These are phyloP conservation scores for Ophidiomyces ophidiicola DNA, from an alignment of 2,329 filamentous ascomycete genomes.

Conservation along the genomic window DNA sequence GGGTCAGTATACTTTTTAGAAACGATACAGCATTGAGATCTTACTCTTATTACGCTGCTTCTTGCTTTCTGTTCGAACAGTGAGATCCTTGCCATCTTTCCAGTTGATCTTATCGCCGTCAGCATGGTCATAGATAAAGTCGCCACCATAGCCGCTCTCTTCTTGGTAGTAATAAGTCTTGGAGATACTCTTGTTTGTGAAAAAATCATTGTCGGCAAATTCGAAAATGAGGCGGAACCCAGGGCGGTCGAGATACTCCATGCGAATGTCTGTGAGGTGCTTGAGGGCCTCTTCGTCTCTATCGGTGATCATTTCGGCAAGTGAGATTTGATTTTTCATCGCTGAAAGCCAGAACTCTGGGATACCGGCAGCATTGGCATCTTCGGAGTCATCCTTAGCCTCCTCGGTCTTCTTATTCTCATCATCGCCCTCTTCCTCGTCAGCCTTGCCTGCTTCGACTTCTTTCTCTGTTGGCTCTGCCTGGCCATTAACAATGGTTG, in stretches of 20 bases:
- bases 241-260: constrained; percentile 98
- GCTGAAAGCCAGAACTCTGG: constrained; percentile 99
- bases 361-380: constrained; percentile 57
- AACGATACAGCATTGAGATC: constrained; percentile 20
- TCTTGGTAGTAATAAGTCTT: constrained; percentile 99
- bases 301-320: constrained; percentile 97
- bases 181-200: constrained; percentile 91
- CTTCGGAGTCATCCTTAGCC: constrained; percentile 37
- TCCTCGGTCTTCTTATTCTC: constrained; percentile 47
- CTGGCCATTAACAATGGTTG: constrained; percentile 79
- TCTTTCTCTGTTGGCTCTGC: constrained; percentile 78
- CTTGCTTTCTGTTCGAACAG: constrained; percentile 92
- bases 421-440: constrained; percentile 57
- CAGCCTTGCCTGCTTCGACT: constrained; percentile 71
- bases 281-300: constrained; percentile 90
- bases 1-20: not conserved
- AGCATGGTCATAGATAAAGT: constrained; percentile 99
- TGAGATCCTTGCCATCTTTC: constrained; percentile 87
- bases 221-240: constrained; percentile 98
- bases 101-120: constrained; percentile 97
- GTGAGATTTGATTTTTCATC: constrained; percentile 98
- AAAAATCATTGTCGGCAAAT: constrained; percentile 89
- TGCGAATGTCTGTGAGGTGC: constrained; percentile 80
- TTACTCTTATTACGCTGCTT: constrained; percentile 99
- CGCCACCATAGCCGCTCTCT: constrained; percentile 94